Evolutionary conservation across 2,329 filamentous ascomycete genomes (phyloP), one percentile per base, ranked within the genome.

Genomic region (Fusarium sp.): DNA sequence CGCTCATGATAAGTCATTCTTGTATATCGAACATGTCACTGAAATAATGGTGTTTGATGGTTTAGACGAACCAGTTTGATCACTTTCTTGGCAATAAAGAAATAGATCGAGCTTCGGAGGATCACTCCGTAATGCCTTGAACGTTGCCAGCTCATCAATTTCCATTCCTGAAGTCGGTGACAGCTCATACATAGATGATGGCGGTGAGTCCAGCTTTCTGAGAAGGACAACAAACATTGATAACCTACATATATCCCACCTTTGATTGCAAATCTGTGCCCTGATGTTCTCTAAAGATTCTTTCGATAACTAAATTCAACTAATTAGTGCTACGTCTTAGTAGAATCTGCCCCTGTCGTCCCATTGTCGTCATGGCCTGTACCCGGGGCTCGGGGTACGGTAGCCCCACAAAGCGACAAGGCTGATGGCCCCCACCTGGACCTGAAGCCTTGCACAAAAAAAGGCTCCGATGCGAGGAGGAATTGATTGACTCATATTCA

Each of bases 361-460:
- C 39, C 44, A 29, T 51, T 69, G 63, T 69, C 71, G 70, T 73
- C 70, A 73, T 73, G 70, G 61, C 48, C 39, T 57, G 60, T 38
- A 44, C 33, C 54, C 15, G 56, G 56, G 56, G 39, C 33, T 64
- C 7, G 56, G 69, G 56, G 38, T 35, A 42, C n/a, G n/a, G n/a
- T 18, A 39, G 42, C 42, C 61, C 66, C 71, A 69, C 64, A 51
- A 42, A 71, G 49, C 15, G 35, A 60, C 70, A 61, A 77, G 73
- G 75, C 70, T 76, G 72, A 65, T 37, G 63, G 58, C 39, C 69
- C 73, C 75, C 72, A 75, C 63, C 60, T 25, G 61, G 66, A 73
- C 63, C 58, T 27, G 61, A 70, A 77, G 76, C 76, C 76, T 77
- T 68, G 75, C 72, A 67, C 64, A 76, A 76, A 77, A 77, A 77